Evolutionary conservation across 148 eudicot species (phyloP), one percentile per base, ranked within the genome.

Genomic region (Chenopodium quinoa): DNA sequence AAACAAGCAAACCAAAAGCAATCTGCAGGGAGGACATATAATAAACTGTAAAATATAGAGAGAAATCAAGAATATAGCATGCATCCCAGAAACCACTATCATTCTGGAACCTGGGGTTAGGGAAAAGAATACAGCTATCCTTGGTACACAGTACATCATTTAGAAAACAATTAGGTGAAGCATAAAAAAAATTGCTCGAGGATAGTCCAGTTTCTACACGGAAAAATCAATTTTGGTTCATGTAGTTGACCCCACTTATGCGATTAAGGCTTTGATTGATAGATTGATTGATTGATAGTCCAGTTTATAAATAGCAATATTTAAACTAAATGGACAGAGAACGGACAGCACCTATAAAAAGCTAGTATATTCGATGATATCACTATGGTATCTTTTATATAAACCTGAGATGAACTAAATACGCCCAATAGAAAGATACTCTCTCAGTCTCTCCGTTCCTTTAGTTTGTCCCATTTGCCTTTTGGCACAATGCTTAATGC

Each of bases 1-100:
- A 91, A 82, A 85, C 82, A 50, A 97, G 89, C 83, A 93, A 83
- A 83, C 91, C 83, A 86, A 90, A 86, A 87, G 97, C 91, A 83
- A 88, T 84, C 99, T 97, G 93, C 77, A 74, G 8, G 31, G 23
- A 22, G 4, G n/a, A 7, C 54, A 44, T 44, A n/a, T 9, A n/a
- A 74, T 22, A 46, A 52, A 34, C 9, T 16, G 29, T 47, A 29
- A 54, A 54, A 54, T 13, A 54, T 54, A 68, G n/a, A 12, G 11
- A 32, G 25, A 9, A 46, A 74, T 25, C 3, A 46, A 65, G n/a
- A 17, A 7, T 9, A 48, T 22, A 63, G 10, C 62, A 80, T 14
- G 10, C 60, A 62, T 11, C 58, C 32, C 44, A 63, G 46, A 14
- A 56, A 56, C 62, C 22, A 14, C 20, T 14, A 56, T 56, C 16